Conservation (phyloP, 352 stramenopile species). For the Globisporangium rhizosaccharum region DNA sequence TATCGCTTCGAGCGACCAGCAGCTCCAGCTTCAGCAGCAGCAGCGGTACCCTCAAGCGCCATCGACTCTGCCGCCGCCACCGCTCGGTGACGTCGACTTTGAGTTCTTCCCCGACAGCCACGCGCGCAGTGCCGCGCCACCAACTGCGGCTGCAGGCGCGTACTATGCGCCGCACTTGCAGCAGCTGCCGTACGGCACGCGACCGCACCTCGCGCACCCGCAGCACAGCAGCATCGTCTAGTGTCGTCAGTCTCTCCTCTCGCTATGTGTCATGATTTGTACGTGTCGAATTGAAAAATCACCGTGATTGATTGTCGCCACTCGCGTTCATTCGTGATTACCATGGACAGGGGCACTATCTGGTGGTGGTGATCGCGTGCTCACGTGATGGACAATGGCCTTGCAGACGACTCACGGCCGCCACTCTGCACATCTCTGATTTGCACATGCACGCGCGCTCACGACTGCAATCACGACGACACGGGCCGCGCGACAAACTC, state of each 20-base stretch:
- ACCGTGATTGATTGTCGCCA: neutral
- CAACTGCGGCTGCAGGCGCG: neutral
- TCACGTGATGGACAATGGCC: neutral
- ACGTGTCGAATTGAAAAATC: constrained; percentile 1
- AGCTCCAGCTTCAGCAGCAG: constrained; percentile 20
- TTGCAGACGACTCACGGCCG: too few species aligned
- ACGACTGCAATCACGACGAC: neutral
- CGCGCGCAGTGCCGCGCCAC: neutral
- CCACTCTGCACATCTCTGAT: too few species aligned
- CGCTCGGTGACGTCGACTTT: constrained; percentile 21
- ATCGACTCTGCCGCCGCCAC: constrained; percentile 12
- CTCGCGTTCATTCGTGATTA: neutral
- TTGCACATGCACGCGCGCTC: neutral
- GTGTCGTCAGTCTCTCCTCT: constrained; percentile 6
- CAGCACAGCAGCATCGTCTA: constrained; percentile 12
- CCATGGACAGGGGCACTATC: too few species aligned
- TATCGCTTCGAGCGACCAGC: constrained; percentile 5
- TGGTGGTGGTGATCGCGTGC: too few species aligned
- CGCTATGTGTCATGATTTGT: constrained; percentile 1
- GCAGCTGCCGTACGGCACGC: constrained; percentile 8
- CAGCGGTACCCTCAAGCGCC: constrained; percentile 15
- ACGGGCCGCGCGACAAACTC: constrained; percentile 60
- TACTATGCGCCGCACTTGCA: constrained; percentile 5
- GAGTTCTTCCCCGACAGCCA: constrained; percentile 21
- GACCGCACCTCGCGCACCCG: constrained; percentile 14